These are phyloP conservation scores for Boletellus ananiceps DNA, from an alignment of 768 basidiomycete species.

Conservation along the genomic window DNA sequence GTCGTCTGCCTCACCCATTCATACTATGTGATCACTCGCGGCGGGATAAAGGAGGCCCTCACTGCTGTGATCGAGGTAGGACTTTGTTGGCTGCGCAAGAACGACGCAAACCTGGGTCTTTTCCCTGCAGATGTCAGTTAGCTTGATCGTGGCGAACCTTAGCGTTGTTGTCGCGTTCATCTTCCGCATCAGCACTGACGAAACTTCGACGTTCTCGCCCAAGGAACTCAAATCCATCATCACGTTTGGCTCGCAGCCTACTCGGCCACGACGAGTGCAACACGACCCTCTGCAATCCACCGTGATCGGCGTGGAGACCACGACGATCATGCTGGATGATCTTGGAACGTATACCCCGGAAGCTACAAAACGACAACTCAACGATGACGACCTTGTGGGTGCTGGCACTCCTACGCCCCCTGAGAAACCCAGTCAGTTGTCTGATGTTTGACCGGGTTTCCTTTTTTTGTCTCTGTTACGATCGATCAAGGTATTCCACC, in stretches of 20 bases:
- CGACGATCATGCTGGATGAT: background rate
- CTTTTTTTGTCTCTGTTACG: too few relatives aligned
- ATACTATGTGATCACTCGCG: constrained; percentile 2
- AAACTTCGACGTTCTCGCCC: background rate
- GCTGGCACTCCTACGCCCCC: too few relatives aligned
- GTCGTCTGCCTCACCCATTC: background rate
- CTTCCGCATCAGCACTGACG: constrained; percentile 5
- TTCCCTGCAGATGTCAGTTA: background rate
- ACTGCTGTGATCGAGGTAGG: constrained; percentile 2
- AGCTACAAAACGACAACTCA: background rate
- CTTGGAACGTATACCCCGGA: background rate
- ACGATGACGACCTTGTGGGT: background rate
- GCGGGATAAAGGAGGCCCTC: background rate
- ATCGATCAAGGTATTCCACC: too few relatives aligned
- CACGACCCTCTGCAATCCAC: background rate
- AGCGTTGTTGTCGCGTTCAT: constrained; percentile 4
- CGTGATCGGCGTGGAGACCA: background rate
- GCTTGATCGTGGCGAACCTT: constrained; percentile 6
- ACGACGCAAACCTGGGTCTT: background rate
- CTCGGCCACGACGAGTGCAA: background rate
- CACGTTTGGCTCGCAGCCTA: constrained; percentile 1
- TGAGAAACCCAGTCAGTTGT: background rate
- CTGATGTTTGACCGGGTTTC: background rate
- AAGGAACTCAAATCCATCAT: background rate
- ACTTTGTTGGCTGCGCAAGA: background rate